Evolutionary conservation across 1,284 basidiomycete genomes (phyloP).

Genomic region (Fomitopsis betulina): DNA sequence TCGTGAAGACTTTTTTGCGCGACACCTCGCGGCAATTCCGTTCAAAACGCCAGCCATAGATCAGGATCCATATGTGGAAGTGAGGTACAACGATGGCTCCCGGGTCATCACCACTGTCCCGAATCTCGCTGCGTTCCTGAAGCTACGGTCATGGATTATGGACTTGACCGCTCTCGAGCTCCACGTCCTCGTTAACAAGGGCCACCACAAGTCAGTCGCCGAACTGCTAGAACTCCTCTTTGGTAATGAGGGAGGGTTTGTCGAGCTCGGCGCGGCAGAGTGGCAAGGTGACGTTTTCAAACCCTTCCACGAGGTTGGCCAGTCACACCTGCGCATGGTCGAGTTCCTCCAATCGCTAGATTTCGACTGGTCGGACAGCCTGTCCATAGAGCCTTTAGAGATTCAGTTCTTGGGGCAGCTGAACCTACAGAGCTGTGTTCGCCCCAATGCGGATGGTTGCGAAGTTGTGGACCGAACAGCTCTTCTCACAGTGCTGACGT

Average conservation of each 20-base stretch:
- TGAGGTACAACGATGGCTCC: constrained; percentile 70
- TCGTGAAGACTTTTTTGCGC: constrained; percentile 84
- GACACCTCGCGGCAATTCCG: constrained; percentile 76
- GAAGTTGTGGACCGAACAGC: constrained; percentile 78
- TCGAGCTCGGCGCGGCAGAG: constrained; percentile 33
- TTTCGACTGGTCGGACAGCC: constrained; percentile 84
- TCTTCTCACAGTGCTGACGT: constrained; percentile 61
- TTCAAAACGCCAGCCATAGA: constrained; percentile 48
- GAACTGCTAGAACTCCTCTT: constrained; percentile 76
- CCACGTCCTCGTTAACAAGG: constrained; percentile 79
- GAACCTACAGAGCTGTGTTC: constrained; percentile 73
- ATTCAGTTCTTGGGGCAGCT: constrained; percentile 68
- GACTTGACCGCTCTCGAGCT: constrained; percentile 88
- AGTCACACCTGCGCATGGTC: constrained; percentile 80
- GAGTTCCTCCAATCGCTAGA: constrained; percentile 84
- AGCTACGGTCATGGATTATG: constrained; percentile 81
- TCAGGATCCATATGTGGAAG: constrained; percentile 57
- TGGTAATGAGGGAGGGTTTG: constrained; percentile 50
- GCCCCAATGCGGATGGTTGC: constrained; percentile 69
- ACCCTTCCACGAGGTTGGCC: constrained; percentile 70
- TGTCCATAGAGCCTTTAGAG: constrained; percentile 53
- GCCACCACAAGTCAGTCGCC: constrained; percentile 65
- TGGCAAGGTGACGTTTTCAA: constrained; percentile 48
- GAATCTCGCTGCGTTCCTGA: constrained; percentile 75
- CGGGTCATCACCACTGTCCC: constrained; percentile 73